Evolutionary conservation across 192 early-diverging fungal genomes (phyloP).

Genomic region (Backusella psychrophila): DNA sequence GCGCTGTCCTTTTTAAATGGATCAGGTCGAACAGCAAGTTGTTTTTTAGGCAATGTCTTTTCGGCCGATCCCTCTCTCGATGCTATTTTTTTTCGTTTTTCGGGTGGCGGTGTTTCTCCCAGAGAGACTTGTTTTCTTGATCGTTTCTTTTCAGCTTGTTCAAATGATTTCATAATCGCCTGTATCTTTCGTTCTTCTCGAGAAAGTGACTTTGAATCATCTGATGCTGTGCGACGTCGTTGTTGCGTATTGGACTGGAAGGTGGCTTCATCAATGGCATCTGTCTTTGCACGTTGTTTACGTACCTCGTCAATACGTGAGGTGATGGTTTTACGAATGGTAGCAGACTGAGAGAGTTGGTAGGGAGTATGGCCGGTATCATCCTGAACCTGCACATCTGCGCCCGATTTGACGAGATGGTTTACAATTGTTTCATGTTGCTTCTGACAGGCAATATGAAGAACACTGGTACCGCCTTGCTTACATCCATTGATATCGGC

Average conservation of each 20-base stretch:
- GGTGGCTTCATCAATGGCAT: constrained; percentile 30
- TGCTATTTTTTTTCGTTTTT: background rate
- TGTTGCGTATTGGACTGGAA: constrained; percentile 18
- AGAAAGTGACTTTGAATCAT: constrained; percentile 23
- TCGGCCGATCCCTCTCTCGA: constrained; percentile 21
- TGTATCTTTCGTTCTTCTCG: constrained; percentile 72
- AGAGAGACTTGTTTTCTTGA: constrained; percentile 16
- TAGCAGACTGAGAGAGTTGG: constrained; percentile 37
- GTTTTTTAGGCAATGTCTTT: background rate
- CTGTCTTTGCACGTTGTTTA: constrained; percentile 23
- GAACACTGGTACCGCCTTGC: constrained; percentile 50
- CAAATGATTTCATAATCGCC: constrained; percentile 57
- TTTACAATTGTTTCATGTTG: constrained; percentile 47
- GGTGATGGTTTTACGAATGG: constrained; percentile 17
- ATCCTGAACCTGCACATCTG: constrained; percentile 43
- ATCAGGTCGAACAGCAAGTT: constrained; percentile 33
- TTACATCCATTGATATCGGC: constrained; percentile 56
- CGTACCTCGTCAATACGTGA: constrained; percentile 24
- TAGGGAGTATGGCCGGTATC: constrained; percentile 53
- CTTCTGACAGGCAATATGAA: constrained; percentile 67
- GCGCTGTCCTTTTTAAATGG: constrained; percentile 52
- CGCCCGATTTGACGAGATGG: constrained; percentile 45
- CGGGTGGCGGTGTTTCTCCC: background rate
- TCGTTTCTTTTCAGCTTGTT: constrained; percentile 54
- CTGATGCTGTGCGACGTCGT: background rate